Conservation (phyloP, 192 early-diverging fungal species). For the Mortierella antarctica region DNA sequence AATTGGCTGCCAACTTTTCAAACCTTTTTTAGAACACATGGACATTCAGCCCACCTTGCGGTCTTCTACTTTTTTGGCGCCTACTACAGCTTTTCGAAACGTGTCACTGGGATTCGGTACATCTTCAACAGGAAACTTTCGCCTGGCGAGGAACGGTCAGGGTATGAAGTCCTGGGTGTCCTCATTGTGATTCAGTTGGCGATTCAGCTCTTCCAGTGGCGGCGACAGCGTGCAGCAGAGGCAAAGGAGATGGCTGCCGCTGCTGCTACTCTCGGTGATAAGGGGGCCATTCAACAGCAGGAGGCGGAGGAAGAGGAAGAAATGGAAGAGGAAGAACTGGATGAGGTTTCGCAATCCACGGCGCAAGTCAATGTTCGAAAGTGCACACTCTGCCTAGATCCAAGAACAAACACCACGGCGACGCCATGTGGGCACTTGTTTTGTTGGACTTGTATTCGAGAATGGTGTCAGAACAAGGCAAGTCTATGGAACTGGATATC, state of each 20-base stretch:
- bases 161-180: slow-evolving; percentile 89
- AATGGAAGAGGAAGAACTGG: slow-evolving; percentile 32
- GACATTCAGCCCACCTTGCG: slow-evolving; percentile 78
- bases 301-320: slow-evolving; percentile 24
- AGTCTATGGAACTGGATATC: background rate
- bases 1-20: slow-evolving; percentile 55
- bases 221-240: slow-evolving; percentile 38
- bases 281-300: background rate
- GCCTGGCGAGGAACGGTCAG: slow-evolving; percentile 74
- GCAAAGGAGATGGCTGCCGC: slow-evolving; percentile 45
- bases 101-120: slow-evolving; percentile 83
- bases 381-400: slow-evolving; percentile 90
- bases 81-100: slow-evolving; percentile 86
- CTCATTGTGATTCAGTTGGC: slow-evolving; percentile 80
- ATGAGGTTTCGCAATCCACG: slow-evolving; percentile 11
- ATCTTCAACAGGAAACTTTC: slow-evolving; percentile 82
- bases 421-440: slow-evolving; percentile 97
- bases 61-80: slow-evolving; percentile 91
- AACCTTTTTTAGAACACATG: slow-evolving; percentile 59
- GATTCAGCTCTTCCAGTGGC: slow-evolving; percentile 65
- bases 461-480: slow-evolving; percentile 93
- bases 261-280: slow-evolving; percentile 25
- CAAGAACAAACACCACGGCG: slow-evolving; percentile 77
- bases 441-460: slow-evolving; percentile 94
- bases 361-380: slow-evolving; percentile 60